Percentiles rank a stretch among this genome's conserved stretches.
Evolutionary conservation across 2,329 filamentous ascomycete genomes (phyloP).

Genomic region (Gaeumannomyces tritici): DNA sequence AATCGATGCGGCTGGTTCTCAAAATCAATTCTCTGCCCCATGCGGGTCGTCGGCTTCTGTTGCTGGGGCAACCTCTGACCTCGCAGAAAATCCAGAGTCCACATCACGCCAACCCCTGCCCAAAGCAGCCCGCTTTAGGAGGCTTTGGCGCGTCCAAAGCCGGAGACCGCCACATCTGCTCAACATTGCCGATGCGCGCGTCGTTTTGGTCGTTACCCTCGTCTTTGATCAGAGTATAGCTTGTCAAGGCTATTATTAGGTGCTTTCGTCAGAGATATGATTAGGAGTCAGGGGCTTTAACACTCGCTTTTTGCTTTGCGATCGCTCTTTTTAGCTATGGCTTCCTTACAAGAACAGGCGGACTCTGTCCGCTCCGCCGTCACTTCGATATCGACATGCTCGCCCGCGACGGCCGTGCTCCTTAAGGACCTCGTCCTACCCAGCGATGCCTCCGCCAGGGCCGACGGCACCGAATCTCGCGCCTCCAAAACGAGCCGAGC

Average conservation of each 20-base stretch:
- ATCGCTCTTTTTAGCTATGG: slow-evolving; percentile 22
- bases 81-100: background rate
- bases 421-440: slow-evolving; percentile 36
- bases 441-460: slow-evolving; percentile 13
- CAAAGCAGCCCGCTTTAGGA: background rate
- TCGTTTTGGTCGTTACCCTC: slow-evolving; percentile 7
- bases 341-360: slow-evolving; percentile 26
- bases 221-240: slow-evolving; percentile 6
- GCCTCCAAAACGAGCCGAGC: slow-evolving; percentile 11
- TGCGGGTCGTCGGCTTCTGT: background rate
- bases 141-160: background rate
- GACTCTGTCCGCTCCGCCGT: slow-evolving; percentile 38
- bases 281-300: slow-evolving; percentile 17
- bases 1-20: no score
- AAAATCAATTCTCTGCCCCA: background rate
- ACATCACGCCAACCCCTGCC: background rate
- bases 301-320: slow-evolving; percentile 19
- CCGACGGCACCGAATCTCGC: slow-evolving; percentile 9
- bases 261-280: slow-evolving; percentile 21
- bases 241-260: slow-evolving; percentile 15
- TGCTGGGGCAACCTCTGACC: background rate
- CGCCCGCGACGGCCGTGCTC: slow-evolving; percentile 30
- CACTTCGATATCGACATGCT: slow-evolving; percentile 35
- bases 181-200: background rate
- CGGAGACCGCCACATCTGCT: background rate